Base-by-base conservation (phyloP, 2,329 filamentous ascomycete genomes). In the Ceratocystis smalleyi region DNA sequence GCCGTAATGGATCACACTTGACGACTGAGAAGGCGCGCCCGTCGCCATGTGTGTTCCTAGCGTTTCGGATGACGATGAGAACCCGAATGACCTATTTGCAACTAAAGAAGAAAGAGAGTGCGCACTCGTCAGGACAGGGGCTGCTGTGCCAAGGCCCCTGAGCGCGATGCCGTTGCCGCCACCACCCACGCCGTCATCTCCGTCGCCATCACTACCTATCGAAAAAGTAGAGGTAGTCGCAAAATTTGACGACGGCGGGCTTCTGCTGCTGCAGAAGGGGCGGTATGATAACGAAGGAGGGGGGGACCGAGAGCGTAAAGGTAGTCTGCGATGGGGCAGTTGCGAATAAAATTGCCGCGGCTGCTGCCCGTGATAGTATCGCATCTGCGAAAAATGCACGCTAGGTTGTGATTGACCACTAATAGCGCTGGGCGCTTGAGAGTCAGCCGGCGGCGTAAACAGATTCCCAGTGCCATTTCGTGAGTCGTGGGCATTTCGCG, bases 61-160 rank as follows among this genome's bases (percentile, higher is more conserved):
- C 5, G 59, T 45, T 7, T 65, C 64, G 8, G 64, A 59, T 2
- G 59, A 61, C 12, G 59, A 65, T 12, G 64, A 64, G 51, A 45
- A 32, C 19, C 51, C 62, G 15, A 55, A 64, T 10, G 49, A 55
- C 10, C 27, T 51, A 51, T 22, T 43, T 35, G 45, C 63, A n/a
- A 43, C 55, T 24, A 35, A 17, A 2, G 51, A 55, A 27, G 63
- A 61, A 19, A 64, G 19, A 19, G 63, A 64, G 5, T 61, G 63
- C n/a, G 63, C 59, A n/a, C 43, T 49, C 22, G 57, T 19, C n/a
- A 64, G 27, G 17, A 12, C 15, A n/a, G 54, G 63, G 43, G 27
- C 43, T 17, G 59, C 24, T 15, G 12, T 4, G 10, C 3, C 35
- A 40, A 40, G 35, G 47, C 22, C 17, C 7, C 17, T n/a, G 2